phyloP scores from a whole-genome alignment of 2,329 filamentous ascomycete genomes.

The Cladosporium sp. region DNA sequence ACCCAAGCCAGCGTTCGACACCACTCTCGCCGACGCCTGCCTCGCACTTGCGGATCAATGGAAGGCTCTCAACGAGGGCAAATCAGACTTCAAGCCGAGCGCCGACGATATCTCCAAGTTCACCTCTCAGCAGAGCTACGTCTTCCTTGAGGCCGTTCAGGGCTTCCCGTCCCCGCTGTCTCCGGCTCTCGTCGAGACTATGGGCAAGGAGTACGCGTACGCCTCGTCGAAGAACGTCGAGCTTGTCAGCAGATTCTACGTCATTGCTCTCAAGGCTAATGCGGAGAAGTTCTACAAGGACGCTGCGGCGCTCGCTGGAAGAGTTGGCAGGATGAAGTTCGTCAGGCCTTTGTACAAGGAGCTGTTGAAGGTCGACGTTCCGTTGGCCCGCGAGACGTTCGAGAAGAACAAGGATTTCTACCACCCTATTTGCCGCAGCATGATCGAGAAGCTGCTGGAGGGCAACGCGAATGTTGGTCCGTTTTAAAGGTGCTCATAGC shows the following conservation, averaged over 20 bases:
- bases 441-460: slow-evolving; percentile 65
- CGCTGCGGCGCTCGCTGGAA: slow-evolving; percentile 67
- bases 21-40: slow-evolving; percentile 76
- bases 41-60: slow-evolving; percentile 78
- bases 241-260: slow-evolving; percentile 72
- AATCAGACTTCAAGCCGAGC: slow-evolving; percentile 51
- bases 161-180: slow-evolving; percentile 59
- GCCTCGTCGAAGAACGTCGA: slow-evolving; percentile 76
- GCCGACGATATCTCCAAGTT: slow-evolving; percentile 65
- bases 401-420: slow-evolving; percentile 87
- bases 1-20: slow-evolving; percentile 86
- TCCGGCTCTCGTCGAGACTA: slow-evolving; percentile 57
- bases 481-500: background rate
- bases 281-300: slow-evolving; percentile 64
- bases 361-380: slow-evolving; percentile 66
- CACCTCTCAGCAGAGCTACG: slow-evolving; percentile 81
- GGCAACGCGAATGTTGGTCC: background rate
- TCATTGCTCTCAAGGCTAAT: slow-evolving; percentile 68
- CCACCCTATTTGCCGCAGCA: slow-evolving; percentile 81
- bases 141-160: slow-evolving; percentile 79
- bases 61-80: slow-evolving; percentile 48
- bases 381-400: slow-evolving; percentile 75
- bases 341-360: slow-evolving; percentile 77
- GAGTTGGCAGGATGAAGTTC: slow-evolving; percentile 94
- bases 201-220: slow-evolving; percentile 72